A percentile compares a stretch with the other conserved stretches of the same genome.
Conservation (phyloP, 2,329 filamentous ascomycete species). For the Venturia asperata region DNA sequence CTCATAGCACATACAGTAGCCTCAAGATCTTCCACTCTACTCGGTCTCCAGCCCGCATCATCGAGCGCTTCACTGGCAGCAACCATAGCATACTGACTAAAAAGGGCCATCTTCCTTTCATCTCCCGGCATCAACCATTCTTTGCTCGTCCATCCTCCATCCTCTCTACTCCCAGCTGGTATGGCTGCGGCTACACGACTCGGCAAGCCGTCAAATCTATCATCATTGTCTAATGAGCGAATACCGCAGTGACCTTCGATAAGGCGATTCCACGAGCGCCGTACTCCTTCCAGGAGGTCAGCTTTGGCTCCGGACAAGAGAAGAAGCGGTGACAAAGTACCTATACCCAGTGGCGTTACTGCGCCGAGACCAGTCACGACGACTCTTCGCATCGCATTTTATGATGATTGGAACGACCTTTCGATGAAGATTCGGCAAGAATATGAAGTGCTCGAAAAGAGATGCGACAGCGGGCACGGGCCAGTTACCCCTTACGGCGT, state of each 20-base stretch:
- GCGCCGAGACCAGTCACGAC: constrained; percentile 45
- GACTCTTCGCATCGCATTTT: constrained; percentile 43
- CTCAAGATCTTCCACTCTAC: constrained; percentile 56
- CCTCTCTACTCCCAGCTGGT: constrained; percentile 45
- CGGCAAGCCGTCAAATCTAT: constrained; percentile 64
- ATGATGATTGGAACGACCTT: constrained; percentile 1
- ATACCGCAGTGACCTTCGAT: constrained; percentile 75
- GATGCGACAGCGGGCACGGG: neutral
- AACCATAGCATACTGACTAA: constrained; percentile 85
- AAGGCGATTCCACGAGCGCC: constrained; percentile 72
- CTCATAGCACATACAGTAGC: constrained; percentile 49
- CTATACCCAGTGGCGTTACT: constrained; percentile 66
- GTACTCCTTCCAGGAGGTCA: constrained; percentile 49
- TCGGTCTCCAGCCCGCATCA: constrained; percentile 71
- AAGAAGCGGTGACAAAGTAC: constrained; percentile 31
- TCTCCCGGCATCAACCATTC: constrained; percentile 47
- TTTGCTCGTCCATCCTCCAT: constrained; percentile 40
- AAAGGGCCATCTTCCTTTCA: constrained; percentile 75
- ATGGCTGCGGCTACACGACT: constrained; percentile 82
- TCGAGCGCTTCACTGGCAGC: constrained; percentile 77
- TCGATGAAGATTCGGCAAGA: neutral
- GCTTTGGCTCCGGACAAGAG: neutral
- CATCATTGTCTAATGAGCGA: constrained; percentile 59
- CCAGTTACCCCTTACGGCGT: neutral
- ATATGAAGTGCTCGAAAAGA: neutral